Percentiles rank a stretch among this genome's conserved stretches.
phyloP scores from a whole-genome alignment of 2,329 filamentous ascomycete species.

The Botrytis cinerea region DNA sequence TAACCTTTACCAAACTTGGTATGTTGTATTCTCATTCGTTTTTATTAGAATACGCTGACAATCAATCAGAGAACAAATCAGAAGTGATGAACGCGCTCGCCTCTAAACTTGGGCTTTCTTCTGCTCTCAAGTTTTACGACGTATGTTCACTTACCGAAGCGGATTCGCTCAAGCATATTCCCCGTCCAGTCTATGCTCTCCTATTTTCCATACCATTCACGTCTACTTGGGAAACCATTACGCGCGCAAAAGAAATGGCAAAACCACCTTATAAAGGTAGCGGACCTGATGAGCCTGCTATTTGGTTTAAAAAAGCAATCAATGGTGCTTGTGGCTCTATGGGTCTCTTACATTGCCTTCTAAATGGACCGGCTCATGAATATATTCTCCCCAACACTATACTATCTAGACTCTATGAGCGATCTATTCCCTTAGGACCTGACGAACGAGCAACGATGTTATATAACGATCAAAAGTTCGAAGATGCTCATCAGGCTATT shows the following conservation, averaged over 20 bases:
- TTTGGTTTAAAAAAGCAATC: conserved; percentile 97
- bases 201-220: conserved; percentile 91
- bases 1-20: not conserved
- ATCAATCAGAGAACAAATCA: conserved; percentile 60
- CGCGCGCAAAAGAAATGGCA: conserved; percentile 69
- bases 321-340: conserved; percentile 91
- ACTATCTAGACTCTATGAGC: conserved; percentile 51
- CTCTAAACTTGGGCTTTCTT: conserved; percentile 80
- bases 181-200: conserved; percentile 83
- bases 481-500: conserved; percentile 75
- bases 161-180: conserved; percentile 81
- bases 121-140: conserved; percentile 78
- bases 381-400: conserved; percentile 55
- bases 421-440: conserved; percentile 71
- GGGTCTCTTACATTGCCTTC: conserved; percentile 78
- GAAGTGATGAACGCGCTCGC: conserved; percentile 83
- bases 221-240: conserved; percentile 74
- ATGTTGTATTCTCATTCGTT: not conserved
- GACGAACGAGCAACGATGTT: conserved; percentile 69
- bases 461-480: conserved; percentile 74
- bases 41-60: not conserved
- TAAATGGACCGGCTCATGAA: conserved; percentile 77
- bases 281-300: conserved; percentile 72
- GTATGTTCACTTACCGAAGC: conserved; percentile 89
- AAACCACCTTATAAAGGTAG: conserved; percentile 64